Evolutionary conservation across 306 rosid species (phyloP).

Genomic region (Casuarina glauca): DNA sequence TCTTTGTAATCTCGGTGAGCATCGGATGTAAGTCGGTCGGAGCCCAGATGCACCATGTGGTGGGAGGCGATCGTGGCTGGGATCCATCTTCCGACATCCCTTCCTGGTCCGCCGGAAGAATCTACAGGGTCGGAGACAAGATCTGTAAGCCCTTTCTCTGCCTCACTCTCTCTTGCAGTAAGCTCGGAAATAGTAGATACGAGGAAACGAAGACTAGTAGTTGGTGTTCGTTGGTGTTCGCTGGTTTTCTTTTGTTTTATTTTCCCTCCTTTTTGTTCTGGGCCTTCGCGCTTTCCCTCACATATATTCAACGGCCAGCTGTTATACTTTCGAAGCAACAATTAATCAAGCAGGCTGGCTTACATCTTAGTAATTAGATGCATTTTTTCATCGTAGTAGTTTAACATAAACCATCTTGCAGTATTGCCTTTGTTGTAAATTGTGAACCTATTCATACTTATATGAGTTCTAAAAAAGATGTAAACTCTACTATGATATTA

Average conservation of each 20-base stretch:
- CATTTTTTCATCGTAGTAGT: too few relatives aligned
- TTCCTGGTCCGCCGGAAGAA: conserved; percentile 63
- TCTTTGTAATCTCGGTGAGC: conserved; percentile 11
- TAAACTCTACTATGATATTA: too few relatives aligned
- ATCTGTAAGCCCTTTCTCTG: conserved; percentile 53
- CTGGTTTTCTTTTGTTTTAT: neutral
- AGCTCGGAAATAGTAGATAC: neutral
- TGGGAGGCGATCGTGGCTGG: conserved; percentile 90
- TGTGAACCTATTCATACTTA: too few relatives aligned
- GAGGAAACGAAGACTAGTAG: neutral
- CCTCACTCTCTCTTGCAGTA: neutral
- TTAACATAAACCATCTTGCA: too few relatives aligned
- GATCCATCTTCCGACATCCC: conserved; percentile 54
- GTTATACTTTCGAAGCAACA: too few relatives aligned
- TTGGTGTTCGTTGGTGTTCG: too few relatives aligned
- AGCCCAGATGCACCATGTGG: conserved; percentile 66
- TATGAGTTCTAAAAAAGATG: too few relatives aligned
- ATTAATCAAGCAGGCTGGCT: too few relatives aligned
- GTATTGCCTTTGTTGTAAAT: too few relatives aligned
- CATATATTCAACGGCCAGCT: too few relatives aligned
- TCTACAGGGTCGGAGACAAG: conserved; percentile 69
- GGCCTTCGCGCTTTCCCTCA: neutral
- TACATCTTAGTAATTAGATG: too few relatives aligned
- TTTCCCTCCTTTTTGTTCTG: neutral
- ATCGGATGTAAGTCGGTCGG: conserved; percentile 35